These are phyloP conservation scores for Penicillium janthinellum DNA, from an alignment of 2,329 filamentous ascomycete species.

Conservation along the genomic window DNA sequence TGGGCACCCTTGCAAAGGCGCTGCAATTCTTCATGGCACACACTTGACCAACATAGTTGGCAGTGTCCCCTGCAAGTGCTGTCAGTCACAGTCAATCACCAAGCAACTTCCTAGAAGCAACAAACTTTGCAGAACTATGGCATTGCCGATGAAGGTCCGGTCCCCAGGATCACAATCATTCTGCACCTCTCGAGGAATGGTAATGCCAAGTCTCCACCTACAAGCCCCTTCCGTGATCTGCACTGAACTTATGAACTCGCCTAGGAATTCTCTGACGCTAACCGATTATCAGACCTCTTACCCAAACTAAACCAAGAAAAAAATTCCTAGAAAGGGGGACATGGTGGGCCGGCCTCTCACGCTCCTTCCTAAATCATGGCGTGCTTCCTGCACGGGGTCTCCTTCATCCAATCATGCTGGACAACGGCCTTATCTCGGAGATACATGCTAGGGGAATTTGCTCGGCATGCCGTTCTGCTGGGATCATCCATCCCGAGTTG, in stretches of 20 bases:
- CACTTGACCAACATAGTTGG: too few species aligned
- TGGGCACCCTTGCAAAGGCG: too few species aligned
- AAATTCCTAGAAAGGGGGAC: conserved; percentile 6
- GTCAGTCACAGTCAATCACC: too few species aligned
- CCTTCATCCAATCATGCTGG: background rate
- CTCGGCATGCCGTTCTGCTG: background rate
- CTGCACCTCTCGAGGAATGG: too few species aligned
- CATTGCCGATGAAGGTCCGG: too few species aligned
- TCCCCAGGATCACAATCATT: too few species aligned
- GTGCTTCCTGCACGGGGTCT: background rate
- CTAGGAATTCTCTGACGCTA: conserved; percentile 10
- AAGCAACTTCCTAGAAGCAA: too few species aligned
- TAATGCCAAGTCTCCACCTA: background rate
- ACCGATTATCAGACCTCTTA: conserved; percentile 10
- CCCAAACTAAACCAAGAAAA: conserved; percentile 3
- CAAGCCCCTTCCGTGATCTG: conserved; percentile 24
- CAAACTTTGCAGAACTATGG: too few species aligned
- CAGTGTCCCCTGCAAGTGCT: too few species aligned
- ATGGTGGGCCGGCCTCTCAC: conserved; percentile 2
- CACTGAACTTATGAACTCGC: conserved; percentile 20
- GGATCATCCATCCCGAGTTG: background rate
- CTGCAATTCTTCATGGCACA: too few species aligned
- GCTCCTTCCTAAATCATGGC: conserved; percentile 18
- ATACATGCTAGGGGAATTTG: background rate
- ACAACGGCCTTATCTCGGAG: background rate